Base-by-base conservation (phyloP, 192 early-diverging fungal genomes). In the Phlyctochytrium arcticum region DNA sequence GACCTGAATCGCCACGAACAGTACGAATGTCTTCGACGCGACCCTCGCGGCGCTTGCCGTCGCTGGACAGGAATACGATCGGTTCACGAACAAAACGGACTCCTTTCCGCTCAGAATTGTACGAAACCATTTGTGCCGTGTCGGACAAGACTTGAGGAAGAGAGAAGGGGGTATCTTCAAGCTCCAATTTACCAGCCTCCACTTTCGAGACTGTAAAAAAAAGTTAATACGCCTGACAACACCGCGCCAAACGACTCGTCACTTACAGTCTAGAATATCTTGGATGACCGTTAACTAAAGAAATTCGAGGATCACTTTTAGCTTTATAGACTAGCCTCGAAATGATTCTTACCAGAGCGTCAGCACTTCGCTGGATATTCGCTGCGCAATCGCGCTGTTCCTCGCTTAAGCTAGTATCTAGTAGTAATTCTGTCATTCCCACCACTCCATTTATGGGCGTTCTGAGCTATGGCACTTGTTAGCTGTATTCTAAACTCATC, bases 371-470 rank as follows among this genome's bases (percentile, higher is more conserved):
- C 34, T 57, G 15, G 34, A 57, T 34, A 1, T 29, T 34, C 2
- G n/a, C 29, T 23, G 55, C 55, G 3, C n/a, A 57, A 2, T 57
- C 55, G 12, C 55, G 24, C 34, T 57, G 55, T 24, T 29, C 55
- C 12, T 57, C 32, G 9, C 8, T n/a, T 23, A 57, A 30, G 17
- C 34, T 8, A n/a, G 55, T 57, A 15, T 34, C 55, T 19, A 57
- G 4, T 10, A 57, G 34, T 2, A 57, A 34, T n/a, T 57, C 55
- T 0, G 23, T 57, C 29, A 57, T 26, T n/a, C 55, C 55, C 30
- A 57, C 17, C 55, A 92, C 88, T 48, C 89, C 90, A 62, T 89
- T 90, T 81, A 92, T 88, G 9, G 90, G 90, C 21, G 90, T 92
- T 32, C 91, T 84, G 72, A 85, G 88, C 70, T 93, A 19, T n/a